Evolutionary conservation across 225 moss, liverwort and hornwort genomes (phyloP), one percentile per base, ranked within the genome.

Genomic region (Climacium dendroides): DNA sequence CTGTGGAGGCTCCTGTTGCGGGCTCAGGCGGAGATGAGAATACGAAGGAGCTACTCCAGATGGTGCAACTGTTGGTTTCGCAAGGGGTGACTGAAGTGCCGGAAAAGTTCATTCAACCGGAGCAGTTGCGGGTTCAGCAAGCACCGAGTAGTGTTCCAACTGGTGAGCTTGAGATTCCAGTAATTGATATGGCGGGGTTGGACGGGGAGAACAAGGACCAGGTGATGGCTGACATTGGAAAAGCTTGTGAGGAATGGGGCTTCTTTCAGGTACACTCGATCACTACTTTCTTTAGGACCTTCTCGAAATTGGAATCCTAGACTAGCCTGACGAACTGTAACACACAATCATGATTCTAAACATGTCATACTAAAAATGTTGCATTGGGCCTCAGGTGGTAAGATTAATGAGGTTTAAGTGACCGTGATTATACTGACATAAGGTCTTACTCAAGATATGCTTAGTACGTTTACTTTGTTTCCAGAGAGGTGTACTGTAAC

Each of bases 41-140:
- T 71, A 8, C n/a, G 5, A 79, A 32, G 87, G 53, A 71, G 79
- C 62, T 64, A 8, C 50, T 91, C 83, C 83, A 89, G 85, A 92
- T 92, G 92, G 92, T 92, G 81, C 92, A 92, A 80, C 87, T 87
- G 22, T 70, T 92, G 7, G 86, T 92, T 7, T 76, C 86, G 22
- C 75, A 83, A 35, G 92, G 89, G 45, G 52, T 91, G 55, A 92
- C 54, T 10, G 86, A 86, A 32, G 91, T 92, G 32, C 91, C 91
- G 13, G 11, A 37, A 3, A 91, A 91, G 16, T 92, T 87, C 83
- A 86, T 92, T 16, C 88, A 87, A 39, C 92, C 88, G 3, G 90
- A 91, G 77, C 67, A 85, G 34, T 11, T 61, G 35, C 87, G 89
- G 24, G 70, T 81, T 34, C 86, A 75, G 35, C 83, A 78, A 32